Conservation (phyloP, 441 rosid genomes). For the Arabidopsis lyrata region DNA sequence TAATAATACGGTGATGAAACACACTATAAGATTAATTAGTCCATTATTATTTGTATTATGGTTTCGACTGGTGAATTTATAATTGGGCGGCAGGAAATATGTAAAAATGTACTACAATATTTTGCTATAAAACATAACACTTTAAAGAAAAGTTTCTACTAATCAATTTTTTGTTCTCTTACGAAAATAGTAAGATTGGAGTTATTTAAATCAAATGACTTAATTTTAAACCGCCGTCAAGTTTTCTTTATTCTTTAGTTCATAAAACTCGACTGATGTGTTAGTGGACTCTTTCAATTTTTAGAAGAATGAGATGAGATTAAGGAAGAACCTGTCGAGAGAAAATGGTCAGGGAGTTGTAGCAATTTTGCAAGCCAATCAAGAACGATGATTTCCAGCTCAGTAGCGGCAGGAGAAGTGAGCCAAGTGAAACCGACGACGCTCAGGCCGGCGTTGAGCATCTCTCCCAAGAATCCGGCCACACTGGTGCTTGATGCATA, state of each 20-base stretch:
- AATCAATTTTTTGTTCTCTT: background rate
- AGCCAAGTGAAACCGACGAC: constrained; percentile 89
- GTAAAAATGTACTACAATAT: no score
- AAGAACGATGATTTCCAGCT: constrained; percentile 83
- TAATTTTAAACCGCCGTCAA: background rate
- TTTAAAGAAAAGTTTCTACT: background rate
- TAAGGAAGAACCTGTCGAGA: constrained; percentile 58
- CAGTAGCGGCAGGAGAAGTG: constrained; percentile 90
- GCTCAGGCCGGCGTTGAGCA: constrained; percentile 82
- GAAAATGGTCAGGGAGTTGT: constrained; percentile 75
- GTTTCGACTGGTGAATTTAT: no score
- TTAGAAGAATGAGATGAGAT: background rate
- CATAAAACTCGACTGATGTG: background rate
- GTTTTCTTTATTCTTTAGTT: background rate
- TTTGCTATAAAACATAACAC: background rate
- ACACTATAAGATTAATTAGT: no score
- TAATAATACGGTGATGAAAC: no score
- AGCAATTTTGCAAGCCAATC: constrained; percentile 92
- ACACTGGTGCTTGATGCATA: constrained; percentile 80
- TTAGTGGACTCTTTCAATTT: background rate
- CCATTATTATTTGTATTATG: no score
- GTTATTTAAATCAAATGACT: background rate
- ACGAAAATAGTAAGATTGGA: background rate
- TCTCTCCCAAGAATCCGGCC: constrained; percentile 90
- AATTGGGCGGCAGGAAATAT: no score